phyloP scores from a whole-genome alignment of 495 filamentous ascomycete genomes.

The Aspergillus ellipticus region DNA sequence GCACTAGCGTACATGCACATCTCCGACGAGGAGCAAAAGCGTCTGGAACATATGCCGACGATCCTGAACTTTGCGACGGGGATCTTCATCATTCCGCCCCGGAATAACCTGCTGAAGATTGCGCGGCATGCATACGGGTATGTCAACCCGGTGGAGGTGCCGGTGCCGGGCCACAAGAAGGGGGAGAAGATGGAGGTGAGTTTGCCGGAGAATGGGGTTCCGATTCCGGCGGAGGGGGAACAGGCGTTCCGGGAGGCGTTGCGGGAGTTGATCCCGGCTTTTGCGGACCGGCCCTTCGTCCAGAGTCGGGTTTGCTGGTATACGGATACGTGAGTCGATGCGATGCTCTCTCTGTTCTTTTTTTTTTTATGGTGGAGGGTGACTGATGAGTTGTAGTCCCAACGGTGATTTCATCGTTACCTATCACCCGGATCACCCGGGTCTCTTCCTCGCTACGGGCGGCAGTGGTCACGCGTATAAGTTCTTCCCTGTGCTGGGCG shows the following conservation, averaged over 20 bases:
- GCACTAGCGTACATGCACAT: conserved; percentile 71
- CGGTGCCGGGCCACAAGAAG: conserved; percentile 30
- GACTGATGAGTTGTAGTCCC: conserved; percentile 31
- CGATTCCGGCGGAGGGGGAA: conserved; percentile 58
- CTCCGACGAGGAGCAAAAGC: conserved; percentile 61
- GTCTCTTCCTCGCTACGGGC: conserved; percentile 77
- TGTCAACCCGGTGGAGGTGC: conserved; percentile 55
- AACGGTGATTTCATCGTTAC: conserved; percentile 76
- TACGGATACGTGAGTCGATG: conserved; percentile 68
- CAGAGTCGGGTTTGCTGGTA: conserved; percentile 86
- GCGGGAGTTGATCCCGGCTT: conserved; percentile 55
- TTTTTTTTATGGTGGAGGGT: neutral
- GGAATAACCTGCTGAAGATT: conserved; percentile 68
- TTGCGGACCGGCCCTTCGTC: conserved; percentile 61
- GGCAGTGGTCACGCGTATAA: conserved; percentile 88
- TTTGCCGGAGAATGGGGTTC: conserved; percentile 34
- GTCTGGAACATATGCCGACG: conserved; percentile 63
- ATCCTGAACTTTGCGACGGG: conserved; percentile 76
- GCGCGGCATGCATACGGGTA: conserved; percentile 84
- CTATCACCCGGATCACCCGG: conserved; percentile 63
- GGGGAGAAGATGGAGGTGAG: conserved; percentile 36
- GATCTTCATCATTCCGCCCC: conserved; percentile 79
- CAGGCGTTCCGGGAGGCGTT: conserved; percentile 59
- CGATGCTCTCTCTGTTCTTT: too few relatives aligned
- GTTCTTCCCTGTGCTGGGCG: conserved; percentile 82